Percentiles rank a stretch among this genome's conserved stretches.
Evolutionary conservation across 257 asterid genomes (phyloP).

Genomic region (Nemophila menziesii): DNA sequence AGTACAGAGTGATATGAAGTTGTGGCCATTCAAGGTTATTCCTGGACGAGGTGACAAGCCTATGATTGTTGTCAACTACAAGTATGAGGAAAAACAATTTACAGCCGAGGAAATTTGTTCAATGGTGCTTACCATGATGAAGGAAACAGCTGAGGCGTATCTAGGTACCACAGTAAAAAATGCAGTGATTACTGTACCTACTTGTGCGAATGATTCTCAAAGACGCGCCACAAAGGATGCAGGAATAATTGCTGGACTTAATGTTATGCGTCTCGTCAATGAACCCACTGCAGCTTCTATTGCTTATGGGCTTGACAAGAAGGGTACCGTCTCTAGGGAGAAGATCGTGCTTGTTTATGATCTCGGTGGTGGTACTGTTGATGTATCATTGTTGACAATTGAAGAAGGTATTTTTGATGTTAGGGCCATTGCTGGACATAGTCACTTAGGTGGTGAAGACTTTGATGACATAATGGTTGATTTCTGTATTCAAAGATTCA

Average conservation of each 20-base stretch:
- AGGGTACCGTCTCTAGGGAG: conserved; percentile 7
- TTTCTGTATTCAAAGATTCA: background rate
- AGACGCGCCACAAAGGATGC: conserved; percentile 18
- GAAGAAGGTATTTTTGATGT: conserved; percentile 23
- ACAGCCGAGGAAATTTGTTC: conserved; percentile 11
- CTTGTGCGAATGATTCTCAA: conserved; percentile 14
- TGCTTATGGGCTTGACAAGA: conserved; percentile 18
- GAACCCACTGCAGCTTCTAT: conserved; percentile 17
- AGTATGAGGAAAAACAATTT: conserved; percentile 14
- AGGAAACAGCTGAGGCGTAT: conserved; percentile 11
- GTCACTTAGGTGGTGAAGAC: conserved; percentile 25
- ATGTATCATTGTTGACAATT: conserved; percentile 17
- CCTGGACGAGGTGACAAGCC: conserved; percentile 15
- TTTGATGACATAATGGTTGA: conserved; percentile 5
- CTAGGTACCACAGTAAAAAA: conserved; percentile 11
- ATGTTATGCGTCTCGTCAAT: conserved; percentile 15
- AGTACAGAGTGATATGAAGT: conserved; percentile 10
- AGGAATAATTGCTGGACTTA: conserved; percentile 6
- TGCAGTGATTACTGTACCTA: conserved; percentile 14
- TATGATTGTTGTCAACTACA: conserved; percentile 9
- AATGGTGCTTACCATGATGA: conserved; percentile 11
- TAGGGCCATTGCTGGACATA: conserved; percentile 12
- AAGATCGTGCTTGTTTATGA: conserved; percentile 16
- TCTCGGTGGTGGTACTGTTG: conserved; percentile 21
- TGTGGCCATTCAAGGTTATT: conserved; percentile 20